Percentiles rank a stretch among this genome's conserved stretches.
Evolutionary conservation across 73 alveolate species (phyloP).

Genomic region (Paramecium caudatum): DNA sequence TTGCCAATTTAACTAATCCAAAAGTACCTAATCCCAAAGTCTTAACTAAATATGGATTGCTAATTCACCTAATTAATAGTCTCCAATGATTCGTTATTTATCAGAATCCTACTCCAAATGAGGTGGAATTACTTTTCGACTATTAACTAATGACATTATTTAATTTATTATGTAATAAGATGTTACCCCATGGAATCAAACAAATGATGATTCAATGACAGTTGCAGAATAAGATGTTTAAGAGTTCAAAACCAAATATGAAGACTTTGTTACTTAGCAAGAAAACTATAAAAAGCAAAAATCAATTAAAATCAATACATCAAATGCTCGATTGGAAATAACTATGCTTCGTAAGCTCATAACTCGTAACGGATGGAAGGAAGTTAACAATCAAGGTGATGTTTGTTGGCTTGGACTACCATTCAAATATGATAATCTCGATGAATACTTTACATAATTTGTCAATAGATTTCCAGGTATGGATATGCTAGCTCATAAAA

Average conservation of each 20-base stretch:
- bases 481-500: constrained; percentile 87
- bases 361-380: constrained; percentile 75
- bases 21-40: constrained; percentile 90
- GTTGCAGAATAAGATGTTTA: constrained; percentile 30
- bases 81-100: constrained; percentile 57
- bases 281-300: neutral
- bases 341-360: constrained; percentile 47
- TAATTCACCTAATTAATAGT: constrained; percentile 24
- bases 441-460: constrained; percentile 38
- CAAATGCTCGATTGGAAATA: constrained; percentile 57
- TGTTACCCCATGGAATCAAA: constrained; percentile 40
- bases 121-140: neutral
- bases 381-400: constrained; percentile 70
- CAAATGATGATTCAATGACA: neutral
- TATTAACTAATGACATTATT: constrained; percentile 10
- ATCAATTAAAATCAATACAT: constrained; percentile 48
- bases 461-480: constrained; percentile 85
- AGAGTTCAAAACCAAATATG: neutral
- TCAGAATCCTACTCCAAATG: constrained; percentile 16
- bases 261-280: neutral
- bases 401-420: constrained; percentile 78
- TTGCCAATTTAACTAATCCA: constrained; percentile 88
- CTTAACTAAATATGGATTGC: constrained; percentile 52
- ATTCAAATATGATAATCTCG: constrained; percentile 63
- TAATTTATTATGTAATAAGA: constrained; percentile 24